Evolutionary conservation across 257 asterid species (phyloP).

Genomic region (Rehmannia glutinosa): DNA sequence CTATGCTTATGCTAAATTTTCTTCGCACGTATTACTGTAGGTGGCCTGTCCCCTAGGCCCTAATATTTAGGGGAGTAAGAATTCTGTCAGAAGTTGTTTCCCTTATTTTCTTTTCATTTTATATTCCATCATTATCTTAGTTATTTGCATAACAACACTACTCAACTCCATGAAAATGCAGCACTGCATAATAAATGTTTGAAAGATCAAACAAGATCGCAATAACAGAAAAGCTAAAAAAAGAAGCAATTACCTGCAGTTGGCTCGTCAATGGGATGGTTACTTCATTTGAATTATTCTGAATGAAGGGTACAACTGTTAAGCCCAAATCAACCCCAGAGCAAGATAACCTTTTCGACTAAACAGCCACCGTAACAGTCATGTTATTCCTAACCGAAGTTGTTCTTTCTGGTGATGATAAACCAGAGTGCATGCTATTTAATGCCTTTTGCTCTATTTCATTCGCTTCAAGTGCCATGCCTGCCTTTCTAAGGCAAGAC

Average conservation of each 20-base stretch:
- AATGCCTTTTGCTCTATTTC: conserved; percentile 48
- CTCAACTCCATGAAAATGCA: conserved; percentile 1
- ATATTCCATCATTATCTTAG: too few species aligned
- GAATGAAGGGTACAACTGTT: conserved; percentile 11
- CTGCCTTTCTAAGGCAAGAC: conserved; percentile 80
- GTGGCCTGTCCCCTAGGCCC: neutral
- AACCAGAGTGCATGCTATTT: conserved; percentile 21
- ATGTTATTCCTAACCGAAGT: conserved; percentile 28
- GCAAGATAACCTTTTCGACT: conserved; percentile 14
- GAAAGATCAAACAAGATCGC: neutral
- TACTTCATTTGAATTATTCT: conserved; percentile 6
- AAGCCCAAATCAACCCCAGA: conserved; percentile 17
- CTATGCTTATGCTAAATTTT: neutral
- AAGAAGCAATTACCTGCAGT: conserved; percentile 24
- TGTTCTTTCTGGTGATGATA: conserved; percentile 35
- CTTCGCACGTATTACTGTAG: neutral
- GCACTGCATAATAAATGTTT: neutral
- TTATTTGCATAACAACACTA: conserved; percentile 5
- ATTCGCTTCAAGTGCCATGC: conserved; percentile 74
- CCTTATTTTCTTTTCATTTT: too few species aligned
- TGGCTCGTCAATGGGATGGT: neutral
- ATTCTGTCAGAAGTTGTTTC: too few species aligned
- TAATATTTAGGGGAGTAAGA: neutral
- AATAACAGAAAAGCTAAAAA: neutral
- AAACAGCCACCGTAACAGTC: conserved; percentile 60